These are phyloP conservation scores for Paecilomyces sp. DNA, from an alignment of 2,329 filamentous ascomycete genomes.

Conservation along the genomic window DNA sequence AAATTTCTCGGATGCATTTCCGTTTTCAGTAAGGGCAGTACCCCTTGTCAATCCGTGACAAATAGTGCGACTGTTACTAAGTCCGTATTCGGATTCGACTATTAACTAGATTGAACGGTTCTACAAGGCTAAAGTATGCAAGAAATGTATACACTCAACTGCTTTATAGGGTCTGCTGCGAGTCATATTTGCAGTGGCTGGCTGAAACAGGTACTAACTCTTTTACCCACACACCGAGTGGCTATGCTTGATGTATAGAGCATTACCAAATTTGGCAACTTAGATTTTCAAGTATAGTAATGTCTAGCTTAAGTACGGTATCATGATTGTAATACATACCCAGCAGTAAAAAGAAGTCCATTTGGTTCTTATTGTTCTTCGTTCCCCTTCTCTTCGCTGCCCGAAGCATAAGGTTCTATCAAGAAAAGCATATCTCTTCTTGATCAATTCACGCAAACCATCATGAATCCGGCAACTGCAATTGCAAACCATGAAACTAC, in stretches of 20 bases:
- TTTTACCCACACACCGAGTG: not conserved
- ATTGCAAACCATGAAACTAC: not conserved
- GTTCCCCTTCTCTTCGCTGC: not conserved
- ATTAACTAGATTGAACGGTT: not conserved
- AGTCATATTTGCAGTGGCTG: not conserved
- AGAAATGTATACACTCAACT: not conserved
- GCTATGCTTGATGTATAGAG: not conserved
- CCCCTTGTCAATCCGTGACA: not conserved
- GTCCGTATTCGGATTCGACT: not conserved
- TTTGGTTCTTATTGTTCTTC: not conserved
- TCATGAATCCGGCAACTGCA: not conserved
- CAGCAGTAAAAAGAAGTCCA: not conserved
- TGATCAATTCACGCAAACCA: not conserved
- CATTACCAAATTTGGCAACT: not conserved
- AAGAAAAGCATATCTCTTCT: not conserved
- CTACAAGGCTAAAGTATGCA: not conserved
- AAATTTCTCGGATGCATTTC: not conserved
- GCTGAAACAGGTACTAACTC: not conserved
- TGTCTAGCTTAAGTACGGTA: not conserved
- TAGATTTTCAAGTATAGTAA: not conserved
- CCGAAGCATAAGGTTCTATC: not conserved
- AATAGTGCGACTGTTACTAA: not conserved
- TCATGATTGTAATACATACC: not conserved
- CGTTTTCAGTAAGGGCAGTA: not conserved
- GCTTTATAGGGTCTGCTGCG: not conserved